phyloP scores from a whole-genome alignment of 1,139 yeast genomes.

The Arxiozyma heterogenica region DNA sequence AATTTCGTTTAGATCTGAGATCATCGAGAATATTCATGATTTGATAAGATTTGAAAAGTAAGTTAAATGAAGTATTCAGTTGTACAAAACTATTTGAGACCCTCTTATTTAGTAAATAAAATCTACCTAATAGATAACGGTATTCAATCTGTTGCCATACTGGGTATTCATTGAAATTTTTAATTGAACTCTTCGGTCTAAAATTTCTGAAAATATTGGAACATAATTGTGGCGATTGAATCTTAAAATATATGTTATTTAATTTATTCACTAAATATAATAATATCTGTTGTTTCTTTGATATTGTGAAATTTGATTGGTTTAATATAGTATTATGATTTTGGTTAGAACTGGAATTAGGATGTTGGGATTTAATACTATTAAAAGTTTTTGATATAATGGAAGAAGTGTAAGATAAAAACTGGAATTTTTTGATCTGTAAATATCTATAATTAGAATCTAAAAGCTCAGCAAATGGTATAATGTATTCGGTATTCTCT shows the following conservation, averaged over 20 bases:
- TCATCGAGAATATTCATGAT: conserved; percentile 4
- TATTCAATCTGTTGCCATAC: conserved; percentile 26
- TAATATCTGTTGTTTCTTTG: conserved; percentile 24
- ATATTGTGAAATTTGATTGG: conserved; percentile 5
- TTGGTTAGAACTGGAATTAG: conserved; percentile 4
- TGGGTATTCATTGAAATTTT: conserved; percentile 22
- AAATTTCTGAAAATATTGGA: conserved; percentile 30
- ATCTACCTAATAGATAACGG: conserved; percentile 27
- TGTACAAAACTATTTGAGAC: conserved; percentile 28
- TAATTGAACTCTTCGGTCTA: conserved; percentile 26
- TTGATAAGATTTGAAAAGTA: conserved; percentile 10
- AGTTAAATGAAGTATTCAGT: conserved; percentile 19
- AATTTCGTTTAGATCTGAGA: conserved; percentile 15
- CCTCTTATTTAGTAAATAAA: conserved; percentile 25
- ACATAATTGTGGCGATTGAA: conserved; percentile 29
- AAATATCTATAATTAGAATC: conserved; percentile 18
- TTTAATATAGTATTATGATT: too few species aligned
- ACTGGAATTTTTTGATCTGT: conserved; percentile 22
- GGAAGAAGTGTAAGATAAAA: conserved; percentile 25
- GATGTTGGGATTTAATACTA: conserved; percentile 23
- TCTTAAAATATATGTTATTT: conserved; percentile 27
- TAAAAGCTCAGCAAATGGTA: conserved; percentile 19
- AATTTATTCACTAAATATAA: conserved; percentile 26
- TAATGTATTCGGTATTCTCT: conserved; percentile 22
- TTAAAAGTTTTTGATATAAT: conserved; percentile 28